phyloP scores from a whole-genome alignment of 2,329 filamentous ascomycete genomes.

The Exophiala bonariae region DNA sequence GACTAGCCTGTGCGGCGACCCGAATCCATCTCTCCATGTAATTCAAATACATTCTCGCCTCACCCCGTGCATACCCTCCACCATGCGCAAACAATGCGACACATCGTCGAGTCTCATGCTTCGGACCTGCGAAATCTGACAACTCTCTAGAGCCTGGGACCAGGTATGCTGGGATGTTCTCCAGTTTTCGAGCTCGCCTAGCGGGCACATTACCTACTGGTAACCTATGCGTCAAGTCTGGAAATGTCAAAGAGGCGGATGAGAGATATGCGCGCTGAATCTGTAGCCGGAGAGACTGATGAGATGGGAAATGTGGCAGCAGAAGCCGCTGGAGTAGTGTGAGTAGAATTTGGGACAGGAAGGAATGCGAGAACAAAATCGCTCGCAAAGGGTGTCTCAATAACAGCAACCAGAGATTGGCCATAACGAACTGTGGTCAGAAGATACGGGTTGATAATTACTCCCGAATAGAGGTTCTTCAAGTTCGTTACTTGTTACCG shows the following conservation, averaged over 20 bases:
- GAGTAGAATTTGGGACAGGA: conserved; percentile 5
- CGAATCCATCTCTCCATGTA: conserved; percentile 17
- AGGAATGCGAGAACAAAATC: conserved; percentile 6
- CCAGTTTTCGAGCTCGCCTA: conserved; percentile 4
- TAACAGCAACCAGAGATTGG: conserved; percentile 1
- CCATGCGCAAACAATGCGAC: conserved; percentile 13
- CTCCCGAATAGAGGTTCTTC: too few relatives aligned
- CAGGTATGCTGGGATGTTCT: conserved; percentile 6
- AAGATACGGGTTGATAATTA: too few relatives aligned
- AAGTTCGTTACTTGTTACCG: too few relatives aligned
- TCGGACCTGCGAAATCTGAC: not conserved
- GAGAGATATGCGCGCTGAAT: conserved; percentile 8
- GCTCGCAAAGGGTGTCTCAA: conserved; percentile 6
- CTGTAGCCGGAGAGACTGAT: conserved; percentile 10
- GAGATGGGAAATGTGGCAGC: conserved; percentile 9
- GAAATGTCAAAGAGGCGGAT: conserved; percentile 5
- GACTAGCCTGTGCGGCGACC: not conserved
- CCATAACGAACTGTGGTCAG: too few relatives aligned
- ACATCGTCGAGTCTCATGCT: not conserved
- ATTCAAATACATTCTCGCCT: conserved; percentile 17
- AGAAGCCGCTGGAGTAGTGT: conserved; percentile 4
- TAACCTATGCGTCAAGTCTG: conserved; percentile 10
- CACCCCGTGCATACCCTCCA: conserved; percentile 14
- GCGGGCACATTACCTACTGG: conserved; percentile 4
- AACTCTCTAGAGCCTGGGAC: conserved; percentile 5